Evolutionary conservation across 345 rosid genomes (phyloP), one percentile per base, ranked within the genome.

Genomic region (Alliaria petiolata): DNA sequence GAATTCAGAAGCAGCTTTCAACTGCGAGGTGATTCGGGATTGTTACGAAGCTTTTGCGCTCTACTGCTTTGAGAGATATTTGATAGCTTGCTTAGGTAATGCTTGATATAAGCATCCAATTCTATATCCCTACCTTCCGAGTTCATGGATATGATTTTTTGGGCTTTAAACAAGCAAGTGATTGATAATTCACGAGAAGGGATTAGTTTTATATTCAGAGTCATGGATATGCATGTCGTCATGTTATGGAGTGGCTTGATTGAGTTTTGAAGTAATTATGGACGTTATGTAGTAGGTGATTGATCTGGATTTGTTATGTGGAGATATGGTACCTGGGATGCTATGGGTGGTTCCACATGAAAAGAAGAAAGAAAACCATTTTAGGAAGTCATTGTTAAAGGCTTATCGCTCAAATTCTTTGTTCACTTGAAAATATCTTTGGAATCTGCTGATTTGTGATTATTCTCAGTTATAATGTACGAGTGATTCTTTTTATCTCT

Each of bases 21-120:
- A 95, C 83, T 88, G 88, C 16, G 98, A 95, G 84, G 90, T 84
- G 66, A 80, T 95, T 69, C 95, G 98, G 58, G 99, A 95, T 79
- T 95, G 99, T 83, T 95, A 95, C 70, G 99, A 95, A 83, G 99
- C 99, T 73, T 91, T 95, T 82, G 99, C 99, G 6, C 79, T 95
- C 78, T 95, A 95, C 79, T 91, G 98, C 85, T 95, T 95, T 45
- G 99, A 95, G 85, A 85, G 99, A 89, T 95, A 95, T 78, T 75
- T 95, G 81, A 95, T 95, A 66, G 99, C 98, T 45, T 95, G 99
- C 82, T 78, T 95, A 83, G 99, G 99, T 95, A 91, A 62, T 67
- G 77, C 35, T 19, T 38, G 6, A 17, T 56, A 38, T 69, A 30
- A 53, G 44, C 55, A 4, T 28, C 15, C 5, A 50, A 10, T 8